Conservation (phyloP, 768 basidiomycete species). For the Boletellus emodensis region DNA sequence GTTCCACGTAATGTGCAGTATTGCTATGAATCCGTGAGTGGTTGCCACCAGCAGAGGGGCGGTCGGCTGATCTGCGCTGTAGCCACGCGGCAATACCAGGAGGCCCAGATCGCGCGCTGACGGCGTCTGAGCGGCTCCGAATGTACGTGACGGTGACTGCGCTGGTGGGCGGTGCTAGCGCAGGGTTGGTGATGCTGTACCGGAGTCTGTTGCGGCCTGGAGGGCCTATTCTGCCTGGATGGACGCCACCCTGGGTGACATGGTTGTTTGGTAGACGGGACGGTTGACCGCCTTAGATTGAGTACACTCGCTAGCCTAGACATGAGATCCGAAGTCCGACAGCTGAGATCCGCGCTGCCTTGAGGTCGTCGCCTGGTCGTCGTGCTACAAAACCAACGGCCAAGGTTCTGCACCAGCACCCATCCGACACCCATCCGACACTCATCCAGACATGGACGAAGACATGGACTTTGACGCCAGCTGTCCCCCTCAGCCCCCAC, state of each 20-base stretch:
- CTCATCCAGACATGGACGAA: slow-evolving; percentile 57
- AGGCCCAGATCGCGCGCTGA: slow-evolving; percentile 75
- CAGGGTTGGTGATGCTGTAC: slow-evolving; percentile 66
- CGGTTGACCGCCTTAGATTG: slow-evolving; percentile 10
- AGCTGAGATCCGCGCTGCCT: slow-evolving; percentile 35
- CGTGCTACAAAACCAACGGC: slow-evolving; percentile 17
- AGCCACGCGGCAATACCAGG: slow-evolving; percentile 74
- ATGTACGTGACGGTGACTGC: slow-evolving; percentile 73
- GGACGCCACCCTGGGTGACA: slow-evolving; percentile 58
- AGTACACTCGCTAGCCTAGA: too few relatives aligned
- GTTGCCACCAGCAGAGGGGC: slow-evolving; percentile 1
- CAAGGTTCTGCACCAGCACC: slow-evolving; percentile 6
- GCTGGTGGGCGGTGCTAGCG: slow-evolving; percentile 67
- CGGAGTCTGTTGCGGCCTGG: slow-evolving; percentile 66
- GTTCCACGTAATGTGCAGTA: slow-evolving; percentile 78
- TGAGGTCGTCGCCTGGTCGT: slow-evolving; percentile 30
- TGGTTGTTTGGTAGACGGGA: slow-evolving; percentile 62
- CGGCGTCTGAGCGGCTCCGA: slow-evolving; percentile 61
- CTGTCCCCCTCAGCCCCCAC: slow-evolving; percentile 25
- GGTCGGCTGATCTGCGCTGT: slow-evolving; percentile 9
- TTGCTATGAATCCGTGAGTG: slow-evolving; percentile 85
- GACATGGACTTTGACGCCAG: slow-evolving; percentile 67
- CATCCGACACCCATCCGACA: neutral
- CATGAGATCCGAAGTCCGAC: slow-evolving; percentile 35
- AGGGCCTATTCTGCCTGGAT: slow-evolving; percentile 45